Conservation (phyloP, 129 eudicot species). For the Lactuca sativa region DNA sequence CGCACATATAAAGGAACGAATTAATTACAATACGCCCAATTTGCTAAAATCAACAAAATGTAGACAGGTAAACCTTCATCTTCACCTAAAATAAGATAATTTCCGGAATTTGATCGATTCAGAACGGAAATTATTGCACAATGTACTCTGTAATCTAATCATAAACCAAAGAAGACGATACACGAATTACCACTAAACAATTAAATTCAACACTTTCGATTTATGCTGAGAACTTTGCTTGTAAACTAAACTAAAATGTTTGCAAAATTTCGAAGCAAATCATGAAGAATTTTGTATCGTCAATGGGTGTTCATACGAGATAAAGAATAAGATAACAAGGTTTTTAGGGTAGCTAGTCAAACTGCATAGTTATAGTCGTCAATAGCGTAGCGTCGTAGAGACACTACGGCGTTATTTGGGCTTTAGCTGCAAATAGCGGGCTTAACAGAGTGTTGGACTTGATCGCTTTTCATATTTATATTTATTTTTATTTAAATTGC, state of each 20-base stretch:
- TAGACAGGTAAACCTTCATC: not conserved
- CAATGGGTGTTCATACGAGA: not conserved
- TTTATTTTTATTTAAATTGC: too few relatives aligned
- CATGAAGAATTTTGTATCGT: conserved; percentile 1
- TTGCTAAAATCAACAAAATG: not conserved
- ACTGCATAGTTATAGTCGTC: too few relatives aligned
- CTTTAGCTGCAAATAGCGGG: too few relatives aligned
- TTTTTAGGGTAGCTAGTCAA: conserved; percentile 14
- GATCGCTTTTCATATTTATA: too few relatives aligned
- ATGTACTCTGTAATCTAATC: conserved; percentile 20
- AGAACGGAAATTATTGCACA: not conserved
- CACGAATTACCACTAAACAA: not conserved
- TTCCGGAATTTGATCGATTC: conserved; percentile 16
- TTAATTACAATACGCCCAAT: conserved; percentile 2
- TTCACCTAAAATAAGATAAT: conserved; percentile 39
- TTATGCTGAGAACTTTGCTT: conserved; percentile 8
- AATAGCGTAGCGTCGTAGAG: too few relatives aligned
- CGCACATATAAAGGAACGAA: conserved; percentile 4
- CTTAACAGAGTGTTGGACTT: too few relatives aligned
- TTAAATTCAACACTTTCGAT: not conserved
- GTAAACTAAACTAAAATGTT: not conserved
- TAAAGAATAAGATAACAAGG: too few relatives aligned
- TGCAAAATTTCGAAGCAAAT: not conserved
- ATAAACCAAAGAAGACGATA: conserved; percentile 18
- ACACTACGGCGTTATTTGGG: too few relatives aligned